Evolutionary conservation across 495 filamentous ascomycete genomes (phyloP), one percentile per base, ranked within the genome.

Genomic region (Hypoxylon fragiforme): DNA sequence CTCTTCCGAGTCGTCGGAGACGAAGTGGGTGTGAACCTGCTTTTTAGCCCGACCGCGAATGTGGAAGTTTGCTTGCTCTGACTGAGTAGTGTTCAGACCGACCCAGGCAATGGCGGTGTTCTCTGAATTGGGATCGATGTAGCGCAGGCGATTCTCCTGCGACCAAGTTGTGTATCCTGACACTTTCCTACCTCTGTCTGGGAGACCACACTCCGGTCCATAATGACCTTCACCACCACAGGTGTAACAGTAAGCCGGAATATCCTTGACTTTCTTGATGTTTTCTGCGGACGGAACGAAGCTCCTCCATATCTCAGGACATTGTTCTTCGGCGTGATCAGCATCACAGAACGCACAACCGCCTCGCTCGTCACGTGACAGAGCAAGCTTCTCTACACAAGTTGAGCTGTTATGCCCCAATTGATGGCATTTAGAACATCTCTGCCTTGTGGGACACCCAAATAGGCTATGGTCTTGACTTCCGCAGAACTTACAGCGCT

Each of bases 1-100:
- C 14, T 75, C 73, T 2, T 74, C 67, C 6, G 74, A 74, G 9
- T 77, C 73, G 7, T 75, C 75, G 34, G 62, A 74, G 22, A 68
- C 58, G 44, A 71, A 76, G 15, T 71, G 59, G 20, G 75, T 63
- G 46, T 77, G 73, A 19, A 58, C 55, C n/a, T 57, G 64, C 15
- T 65, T 65, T 9, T 67, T 74, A 26, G 66, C 70, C 43, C 65
- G 68, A 14, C 73, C 66, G 12, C 47, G 68, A 37, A 75, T 59
- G 26, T 71, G 62, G 7, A 71, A 70, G 42, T 65, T 54, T 9
- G 31, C 45, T 21, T 32, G 3, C 44, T 12, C 2, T 30, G 41
- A 16, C 32, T 11, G 30, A 35, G 28, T 14, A 19, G 34, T 44
- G 24, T 54, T 37, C 16, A 62, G 35, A 16, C 37, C 26, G 13